These are phyloP conservation scores for Aspergillus baeticus DNA, from an alignment of 495 filamentous ascomycete species.

Conservation along the genomic window DNA sequence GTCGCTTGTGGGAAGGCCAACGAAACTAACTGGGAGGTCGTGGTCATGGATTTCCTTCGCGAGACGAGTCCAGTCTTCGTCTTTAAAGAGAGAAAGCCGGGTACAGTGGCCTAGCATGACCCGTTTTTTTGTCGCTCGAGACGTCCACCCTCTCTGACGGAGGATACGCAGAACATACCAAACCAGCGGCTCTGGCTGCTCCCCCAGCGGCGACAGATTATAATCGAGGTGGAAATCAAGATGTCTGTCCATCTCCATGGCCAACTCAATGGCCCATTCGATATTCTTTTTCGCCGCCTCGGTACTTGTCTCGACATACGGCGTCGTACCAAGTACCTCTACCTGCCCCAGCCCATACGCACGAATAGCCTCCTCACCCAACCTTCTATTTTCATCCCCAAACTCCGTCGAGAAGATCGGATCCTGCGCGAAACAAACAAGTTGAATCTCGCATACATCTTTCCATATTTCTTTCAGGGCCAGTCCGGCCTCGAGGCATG, in stretches of 20 bases:
- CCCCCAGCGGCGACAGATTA: constrained; percentile 45
- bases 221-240: constrained; percentile 78
- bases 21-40: constrained; percentile 62
- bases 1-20: constrained; percentile 74
- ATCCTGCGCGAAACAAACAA: constrained; percentile 74
- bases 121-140: constrained; percentile 33
- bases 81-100: constrained; percentile 56
- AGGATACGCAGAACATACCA: constrained; percentile 54
- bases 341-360: constrained; percentile 31
- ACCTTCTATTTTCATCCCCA: constrained; percentile 40
- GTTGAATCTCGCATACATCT: constrained; percentile 58
- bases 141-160: constrained; percentile 45
- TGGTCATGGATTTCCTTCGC: constrained; percentile 37
- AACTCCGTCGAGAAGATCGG: constrained; percentile 59
- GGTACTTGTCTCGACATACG: constrained; percentile 63
- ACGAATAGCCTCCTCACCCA: constrained; percentile 49
- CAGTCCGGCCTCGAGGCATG: constrained; percentile 59
- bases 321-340: constrained; percentile 66
- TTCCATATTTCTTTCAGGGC: constrained; percentile 56
- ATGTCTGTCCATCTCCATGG: constrained; percentile 49
- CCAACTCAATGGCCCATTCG: constrained; percentile 56
- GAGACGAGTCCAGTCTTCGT: constrained; percentile 50
- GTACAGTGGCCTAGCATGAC: constrained; percentile 72
- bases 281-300: constrained; percentile 57
- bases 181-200: constrained; percentile 43